A percentile compares a stretch with the other conserved stretches of the same genome.
These are phyloP conservation scores for Backusella luteola DNA, from an alignment of 192 early-diverging fungal genomes.

Conservation along the genomic window DNA sequence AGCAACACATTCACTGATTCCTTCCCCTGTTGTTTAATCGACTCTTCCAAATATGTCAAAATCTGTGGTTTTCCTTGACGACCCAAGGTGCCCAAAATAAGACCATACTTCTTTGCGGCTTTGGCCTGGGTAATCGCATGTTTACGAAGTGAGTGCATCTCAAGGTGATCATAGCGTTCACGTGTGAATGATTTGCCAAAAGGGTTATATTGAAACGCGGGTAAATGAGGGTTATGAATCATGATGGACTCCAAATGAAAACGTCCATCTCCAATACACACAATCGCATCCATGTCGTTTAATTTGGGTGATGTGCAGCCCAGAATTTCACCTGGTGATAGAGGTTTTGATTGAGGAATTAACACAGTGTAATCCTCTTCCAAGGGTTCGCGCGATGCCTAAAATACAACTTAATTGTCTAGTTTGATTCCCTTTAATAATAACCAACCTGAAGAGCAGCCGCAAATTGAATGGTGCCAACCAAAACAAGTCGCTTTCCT, in stretches of 20 bases:
- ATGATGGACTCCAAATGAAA: slow-evolving; percentile 99
- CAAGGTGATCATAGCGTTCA: slow-evolving; percentile 90
- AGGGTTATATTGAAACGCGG: slow-evolving; percentile 94
- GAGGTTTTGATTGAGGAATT: slow-evolving; percentile 91
- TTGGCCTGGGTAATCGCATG: slow-evolving; percentile 78
- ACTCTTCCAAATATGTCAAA: slow-evolving; percentile 68
- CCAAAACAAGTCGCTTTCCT: slow-evolving; percentile 75
- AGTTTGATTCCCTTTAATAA: neutral
- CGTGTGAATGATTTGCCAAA: slow-evolving; percentile 90
- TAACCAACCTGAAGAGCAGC: slow-evolving; percentile 71
- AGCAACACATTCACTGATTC: slow-evolving; percentile 75
- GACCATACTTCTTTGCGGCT: slow-evolving; percentile 76
- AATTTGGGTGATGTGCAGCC: slow-evolving; percentile 94
- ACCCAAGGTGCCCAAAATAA: slow-evolving; percentile 95
- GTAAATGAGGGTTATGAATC: slow-evolving; percentile 92
- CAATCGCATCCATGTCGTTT: slow-evolving; percentile 67
- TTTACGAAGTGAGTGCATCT: slow-evolving; percentile 86
- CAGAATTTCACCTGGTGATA: slow-evolving; percentile 93
- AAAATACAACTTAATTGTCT: neutral
- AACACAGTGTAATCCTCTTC: slow-evolving; percentile 62
- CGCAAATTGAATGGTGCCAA: slow-evolving; percentile 95
- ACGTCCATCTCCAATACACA: slow-evolving; percentile 91
- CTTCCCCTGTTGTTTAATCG: slow-evolving; percentile 59
- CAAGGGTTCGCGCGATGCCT: slow-evolving; percentile 57
- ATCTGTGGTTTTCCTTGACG: slow-evolving; percentile 95